Conservation (phyloP, 352 stramenopile genomes). For the Phytopythium cucurbitacearum region DNA sequence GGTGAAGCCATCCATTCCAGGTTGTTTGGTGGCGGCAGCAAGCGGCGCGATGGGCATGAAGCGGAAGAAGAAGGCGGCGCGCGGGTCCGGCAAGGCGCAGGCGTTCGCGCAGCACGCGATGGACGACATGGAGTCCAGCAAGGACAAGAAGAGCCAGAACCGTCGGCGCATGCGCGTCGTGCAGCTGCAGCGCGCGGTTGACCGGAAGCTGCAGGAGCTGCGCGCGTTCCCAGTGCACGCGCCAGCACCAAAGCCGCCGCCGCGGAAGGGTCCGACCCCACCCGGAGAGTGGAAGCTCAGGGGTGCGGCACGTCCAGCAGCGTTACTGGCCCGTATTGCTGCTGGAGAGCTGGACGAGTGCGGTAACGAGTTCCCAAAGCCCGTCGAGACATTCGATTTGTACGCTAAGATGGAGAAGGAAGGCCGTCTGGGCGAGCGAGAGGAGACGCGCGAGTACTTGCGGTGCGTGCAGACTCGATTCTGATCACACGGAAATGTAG, state of each 20-base stretch:
- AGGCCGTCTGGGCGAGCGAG: constrained; percentile 47
- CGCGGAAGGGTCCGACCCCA: constrained; percentile 49
- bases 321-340: constrained; percentile 69
- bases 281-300: constrained; percentile 79
- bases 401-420: constrained; percentile 51
- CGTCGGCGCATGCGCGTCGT: constrained; percentile 75
- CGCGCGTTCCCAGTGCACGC: constrained; percentile 50
- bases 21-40: not conserved
- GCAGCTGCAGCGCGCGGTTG: constrained; percentile 71
- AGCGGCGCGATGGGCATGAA: constrained; percentile 38
- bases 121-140: constrained; percentile 50
- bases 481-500: not conserved
- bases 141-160: constrained; percentile 63
- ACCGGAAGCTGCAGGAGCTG: constrained; percentile 65
- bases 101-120: constrained; percentile 60
- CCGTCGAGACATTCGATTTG: constrained; percentile 74
- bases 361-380: constrained; percentile 68
- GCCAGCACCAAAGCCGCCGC: constrained; percentile 23
- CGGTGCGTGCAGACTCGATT: constrained; percentile 17
- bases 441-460: constrained; percentile 69
- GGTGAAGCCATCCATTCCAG: not conserved
- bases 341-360: constrained; percentile 75
- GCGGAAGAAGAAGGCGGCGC: constrained; percentile 59
- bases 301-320: constrained; percentile 61
- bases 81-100: constrained; percentile 41